phyloP scores from a whole-genome alignment of 2,329 filamentous ascomycete species.

The Trichoderma arundinaceum region DNA sequence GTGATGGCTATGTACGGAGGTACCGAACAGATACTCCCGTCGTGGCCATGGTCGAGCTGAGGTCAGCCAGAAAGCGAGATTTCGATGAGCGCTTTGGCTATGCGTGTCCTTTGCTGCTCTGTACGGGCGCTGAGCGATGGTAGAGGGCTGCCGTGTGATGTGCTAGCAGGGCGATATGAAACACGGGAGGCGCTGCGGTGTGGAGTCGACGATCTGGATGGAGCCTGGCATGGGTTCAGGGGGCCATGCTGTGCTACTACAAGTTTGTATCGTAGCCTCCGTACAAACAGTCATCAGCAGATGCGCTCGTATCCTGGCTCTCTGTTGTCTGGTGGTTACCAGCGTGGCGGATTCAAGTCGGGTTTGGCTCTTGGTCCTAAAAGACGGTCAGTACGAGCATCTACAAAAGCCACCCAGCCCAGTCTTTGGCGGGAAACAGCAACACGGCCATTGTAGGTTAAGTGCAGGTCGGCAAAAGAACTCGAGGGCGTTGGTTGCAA shows the following conservation, averaged over 20 bases:
- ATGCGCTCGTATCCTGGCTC: no score
- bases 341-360: no score
- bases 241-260: background rate
- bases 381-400: no score
- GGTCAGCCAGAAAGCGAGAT: constrained; percentile 5
- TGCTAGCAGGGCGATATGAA: constrained; percentile 30
- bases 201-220: constrained; percentile 31
- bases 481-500: no score
- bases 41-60: background rate
- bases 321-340: no score
- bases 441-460: background rate
- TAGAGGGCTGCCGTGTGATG: constrained; percentile 9
- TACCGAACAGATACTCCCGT: no score
- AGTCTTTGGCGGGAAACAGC: constrained; percentile 3
- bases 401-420: no score
- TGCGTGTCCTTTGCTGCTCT: background rate
- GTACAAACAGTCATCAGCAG: no score
- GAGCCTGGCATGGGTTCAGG: constrained; percentile 16
- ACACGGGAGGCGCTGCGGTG: constrained; percentile 30
- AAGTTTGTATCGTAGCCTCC: no score
- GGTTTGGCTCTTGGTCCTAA: no score
- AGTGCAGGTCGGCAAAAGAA: constrained; percentile 6
- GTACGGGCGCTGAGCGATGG: background rate
- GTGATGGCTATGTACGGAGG: background rate
- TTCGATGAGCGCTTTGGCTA: constrained; percentile 4